A percentile compares a stretch with the other conserved stretches of the same genome.
Conservation (phyloP, 2,329 filamentous ascomycete species). For the Epichloe coenophiala region DNA sequence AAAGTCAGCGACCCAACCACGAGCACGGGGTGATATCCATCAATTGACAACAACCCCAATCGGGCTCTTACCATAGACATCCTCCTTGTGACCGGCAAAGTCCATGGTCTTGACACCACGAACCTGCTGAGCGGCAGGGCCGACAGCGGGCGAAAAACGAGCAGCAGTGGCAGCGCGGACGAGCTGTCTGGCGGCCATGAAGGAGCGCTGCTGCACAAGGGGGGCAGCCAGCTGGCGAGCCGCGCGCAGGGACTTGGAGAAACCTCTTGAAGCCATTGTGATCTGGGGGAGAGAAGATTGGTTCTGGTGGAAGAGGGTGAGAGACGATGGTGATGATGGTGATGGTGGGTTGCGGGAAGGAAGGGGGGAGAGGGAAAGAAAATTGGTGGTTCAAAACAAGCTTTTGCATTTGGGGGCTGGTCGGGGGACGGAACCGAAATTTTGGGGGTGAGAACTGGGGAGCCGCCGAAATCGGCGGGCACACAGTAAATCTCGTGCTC, state of each 20-base stretch:
- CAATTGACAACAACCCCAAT: background rate
- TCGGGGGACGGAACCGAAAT: constrained; percentile 1
- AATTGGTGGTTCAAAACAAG: constrained; percentile 8
- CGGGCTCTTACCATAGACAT: constrained; percentile 63
- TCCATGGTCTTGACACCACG: constrained; percentile 97
- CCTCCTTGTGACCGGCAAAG: constrained; percentile 92
- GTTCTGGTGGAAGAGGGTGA: constrained; percentile 9
- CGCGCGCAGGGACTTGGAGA: constrained; percentile 54
- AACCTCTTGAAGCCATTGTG: constrained; percentile 66
- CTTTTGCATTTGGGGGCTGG: background rate
- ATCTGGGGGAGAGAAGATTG: constrained; percentile 12
- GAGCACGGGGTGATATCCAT: background rate
- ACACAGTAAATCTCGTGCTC: too few relatives aligned
- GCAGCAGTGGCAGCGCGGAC: constrained; percentile 34
- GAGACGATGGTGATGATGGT: constrained; percentile 10
- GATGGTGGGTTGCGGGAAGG: background rate
- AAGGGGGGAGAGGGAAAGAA: constrained; percentile 7
- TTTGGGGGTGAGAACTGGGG: constrained; percentile 3
- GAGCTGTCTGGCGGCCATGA: constrained; percentile 45
- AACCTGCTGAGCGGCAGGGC: constrained; percentile 51
- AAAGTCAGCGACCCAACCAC: constrained; percentile 8
- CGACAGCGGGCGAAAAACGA: constrained; percentile 29
- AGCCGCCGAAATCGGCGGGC: too few relatives aligned
- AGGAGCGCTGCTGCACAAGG: constrained; percentile 47
- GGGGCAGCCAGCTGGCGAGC: constrained; percentile 47